A percentile compares a stretch with the other conserved stretches of the same genome.
These are phyloP conservation scores for Neofusicoccum laricinum DNA, from an alignment of 2,329 filamentous ascomycete genomes.

Conservation along the genomic window DNA sequence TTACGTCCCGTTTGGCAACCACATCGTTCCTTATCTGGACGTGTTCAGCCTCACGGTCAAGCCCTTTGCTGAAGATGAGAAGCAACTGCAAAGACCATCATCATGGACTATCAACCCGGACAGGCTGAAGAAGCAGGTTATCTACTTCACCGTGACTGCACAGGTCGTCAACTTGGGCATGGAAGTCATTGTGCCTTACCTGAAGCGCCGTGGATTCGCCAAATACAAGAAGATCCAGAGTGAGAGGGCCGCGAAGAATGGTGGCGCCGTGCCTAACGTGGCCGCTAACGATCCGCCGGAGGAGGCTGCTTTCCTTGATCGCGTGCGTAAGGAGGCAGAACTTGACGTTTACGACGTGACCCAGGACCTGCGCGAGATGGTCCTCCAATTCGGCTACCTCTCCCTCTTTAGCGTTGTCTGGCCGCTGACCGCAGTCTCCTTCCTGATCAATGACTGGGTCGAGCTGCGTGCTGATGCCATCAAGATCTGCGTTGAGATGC, in stretches of 20 bases:
- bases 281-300: slow-evolving; percentile 65
- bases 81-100: slow-evolving; percentile 54
- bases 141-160: slow-evolving; percentile 93
- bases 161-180: slow-evolving; percentile 84
- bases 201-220: slow-evolving; percentile 73
- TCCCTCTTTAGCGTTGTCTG: slow-evolving; percentile 90
- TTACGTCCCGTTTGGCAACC: slow-evolving; percentile 84
- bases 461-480: slow-evolving; percentile 90
- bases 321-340: slow-evolving; percentile 79
- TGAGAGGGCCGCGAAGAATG: slow-evolving; percentile 56
- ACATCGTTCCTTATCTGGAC: slow-evolving; percentile 82
- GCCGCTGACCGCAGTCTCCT: slow-evolving; percentile 87
- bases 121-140: slow-evolving; percentile 83
- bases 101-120: slow-evolving; percentile 79
- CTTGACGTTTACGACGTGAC: slow-evolving; percentile 86
- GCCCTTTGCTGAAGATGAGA: slow-evolving; percentile 71
- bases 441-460: slow-evolving; percentile 93
- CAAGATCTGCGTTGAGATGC: slow-evolving; percentile 88
- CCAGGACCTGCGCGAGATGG: slow-evolving; percentile 88
- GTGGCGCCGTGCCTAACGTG: slow-evolving; percentile 48
- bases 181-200: slow-evolving; percentile 79
- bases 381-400: slow-evolving; percentile 84
- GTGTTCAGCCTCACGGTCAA: slow-evolving; percentile 73
- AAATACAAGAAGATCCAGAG: slow-evolving; percentile 76
- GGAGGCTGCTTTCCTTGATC: slow-evolving; percentile 74